Evolutionary conservation across 2,329 filamentous ascomycete genomes (phyloP).

Genomic region (Aureobasidium musti): DNA sequence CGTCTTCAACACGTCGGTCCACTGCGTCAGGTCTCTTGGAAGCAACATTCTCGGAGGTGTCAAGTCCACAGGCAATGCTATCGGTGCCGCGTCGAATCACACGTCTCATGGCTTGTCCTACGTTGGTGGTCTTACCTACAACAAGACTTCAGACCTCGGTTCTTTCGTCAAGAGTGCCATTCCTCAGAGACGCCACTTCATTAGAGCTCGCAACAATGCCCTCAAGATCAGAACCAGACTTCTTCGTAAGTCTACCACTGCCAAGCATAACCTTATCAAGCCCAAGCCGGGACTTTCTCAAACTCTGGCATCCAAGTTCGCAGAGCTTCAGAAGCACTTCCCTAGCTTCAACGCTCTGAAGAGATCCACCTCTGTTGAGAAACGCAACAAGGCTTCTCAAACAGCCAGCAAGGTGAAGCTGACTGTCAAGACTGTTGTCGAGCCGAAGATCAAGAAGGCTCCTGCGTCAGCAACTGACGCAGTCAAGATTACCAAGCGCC

Average conservation of each 20-base stretch:
- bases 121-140: constrained; percentile 19
- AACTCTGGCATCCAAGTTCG: not conserved
- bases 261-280: not conserved
- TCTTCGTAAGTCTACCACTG: constrained; percentile 1
- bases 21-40: constrained; percentile 4
- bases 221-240: constrained; percentile 25
- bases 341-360: constrained; percentile 1
- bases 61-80: not conserved
- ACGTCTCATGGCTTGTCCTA: constrained; percentile 12
- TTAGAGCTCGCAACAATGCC: constrained; percentile 26
- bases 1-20: constrained; percentile 22
- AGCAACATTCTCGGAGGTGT: not conserved
- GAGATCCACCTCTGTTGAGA: constrained; percentile 2
- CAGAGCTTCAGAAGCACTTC: not conserved
- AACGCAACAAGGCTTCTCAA: constrained; percentile 1
- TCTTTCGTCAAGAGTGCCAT: constrained; percentile 23
- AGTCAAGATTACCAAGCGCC: not conserved
- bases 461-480: not conserved
- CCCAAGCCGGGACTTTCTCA: not conserved
- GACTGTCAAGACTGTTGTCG: constrained; percentile 4
- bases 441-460: not conserved
- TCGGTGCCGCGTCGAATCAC: constrained; percentile 5
- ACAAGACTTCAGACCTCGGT: constrained; percentile 14
- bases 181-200: constrained; percentile 16
- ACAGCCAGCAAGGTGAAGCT: constrained; percentile 7